A percentile compares a stretch with the other conserved stretches of the same genome.
These are phyloP conservation scores for Houttuynia cordata DNA, from an alignment of 164 flowering plant species.

Conservation along the genomic window DNA sequence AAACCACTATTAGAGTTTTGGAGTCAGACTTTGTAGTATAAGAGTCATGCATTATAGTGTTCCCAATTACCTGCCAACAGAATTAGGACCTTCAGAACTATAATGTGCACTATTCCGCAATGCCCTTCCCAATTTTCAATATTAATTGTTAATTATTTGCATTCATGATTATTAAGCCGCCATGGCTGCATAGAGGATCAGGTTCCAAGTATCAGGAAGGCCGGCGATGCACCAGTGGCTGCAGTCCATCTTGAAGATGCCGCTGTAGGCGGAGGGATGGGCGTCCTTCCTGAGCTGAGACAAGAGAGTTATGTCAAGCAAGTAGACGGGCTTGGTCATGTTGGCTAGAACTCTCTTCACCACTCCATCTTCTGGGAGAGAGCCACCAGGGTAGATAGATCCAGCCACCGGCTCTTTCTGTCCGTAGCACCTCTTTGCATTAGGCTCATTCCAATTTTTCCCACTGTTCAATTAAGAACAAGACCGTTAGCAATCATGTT, in stretches of 20 bases:
- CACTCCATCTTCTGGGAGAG: slow-evolving; percentile 10
- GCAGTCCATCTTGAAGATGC: slow-evolving; percentile 28
- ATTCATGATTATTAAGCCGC: too few species aligned
- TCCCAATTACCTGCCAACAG: too few species aligned
- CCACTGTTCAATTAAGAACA: slow-evolving; percentile 11
- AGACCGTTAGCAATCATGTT: not conserved
- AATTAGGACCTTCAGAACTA: too few species aligned
- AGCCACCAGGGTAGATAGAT: slow-evolving; percentile 19
- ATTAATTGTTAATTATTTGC: too few species aligned
- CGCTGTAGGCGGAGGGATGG: slow-evolving; percentile 27
- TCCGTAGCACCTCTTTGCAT: slow-evolving; percentile 15
- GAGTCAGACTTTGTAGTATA: too few species aligned
- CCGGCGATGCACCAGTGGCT: slow-evolving; percentile 67
- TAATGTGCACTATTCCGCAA: too few species aligned
- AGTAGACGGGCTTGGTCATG: slow-evolving; percentile 18
- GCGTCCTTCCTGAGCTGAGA: slow-evolving; percentile 33
- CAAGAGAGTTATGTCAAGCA: slow-evolving; percentile 27
- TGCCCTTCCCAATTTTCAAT: too few species aligned
- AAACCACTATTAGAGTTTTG: too few species aligned
- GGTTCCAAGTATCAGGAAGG: slow-evolving; percentile 49
- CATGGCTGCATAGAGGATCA: slow-evolving; percentile 29
- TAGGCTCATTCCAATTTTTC: slow-evolving; percentile 22
- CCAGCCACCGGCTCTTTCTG: slow-evolving; percentile 21
- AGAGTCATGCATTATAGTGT: too few species aligned
- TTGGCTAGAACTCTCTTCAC: slow-evolving; percentile 21